Percentiles rank a stretch among this genome's conserved stretches.
Conservation (phyloP, 2,329 filamentous ascomycete genomes). For the Aureobasidium sp. region DNA sequence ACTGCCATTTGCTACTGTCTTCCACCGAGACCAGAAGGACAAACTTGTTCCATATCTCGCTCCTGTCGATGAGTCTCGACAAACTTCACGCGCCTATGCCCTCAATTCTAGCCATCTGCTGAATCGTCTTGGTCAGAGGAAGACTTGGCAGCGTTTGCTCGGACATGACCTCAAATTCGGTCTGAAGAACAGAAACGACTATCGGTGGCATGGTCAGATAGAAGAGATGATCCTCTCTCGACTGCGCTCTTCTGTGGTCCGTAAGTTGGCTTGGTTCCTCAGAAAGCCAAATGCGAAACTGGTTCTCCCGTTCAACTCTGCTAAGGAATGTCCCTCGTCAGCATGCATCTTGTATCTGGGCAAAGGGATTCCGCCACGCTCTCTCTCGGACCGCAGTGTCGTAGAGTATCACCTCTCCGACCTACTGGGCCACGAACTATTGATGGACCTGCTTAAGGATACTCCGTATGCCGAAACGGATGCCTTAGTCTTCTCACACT, state of each 20-base stretch:
- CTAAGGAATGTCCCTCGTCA: background rate
- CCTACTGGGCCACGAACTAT: background rate
- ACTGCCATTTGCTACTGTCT: constrained; percentile 52
- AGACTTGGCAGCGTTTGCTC: constrained; percentile 15
- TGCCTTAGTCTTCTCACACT: background rate
- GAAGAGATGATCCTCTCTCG: constrained; percentile 44
- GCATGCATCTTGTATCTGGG: background rate
- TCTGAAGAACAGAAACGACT: constrained; percentile 12
- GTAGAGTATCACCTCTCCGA: background rate
- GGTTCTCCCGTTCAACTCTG: background rate
- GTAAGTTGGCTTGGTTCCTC: constrained; percentile 38
- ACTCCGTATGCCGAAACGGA: background rate
- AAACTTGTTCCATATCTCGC: constrained; percentile 50
- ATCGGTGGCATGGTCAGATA: constrained; percentile 46
- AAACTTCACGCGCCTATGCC: constrained; percentile 19
- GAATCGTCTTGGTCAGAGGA: constrained; percentile 35
- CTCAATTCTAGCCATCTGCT: constrained; percentile 18
- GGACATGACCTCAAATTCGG: constrained; percentile 17
- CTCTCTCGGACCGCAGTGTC: background rate
- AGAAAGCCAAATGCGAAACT: background rate
- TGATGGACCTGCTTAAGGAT: background rate
- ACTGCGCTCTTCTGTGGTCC: constrained; percentile 43
- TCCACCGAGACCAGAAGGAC: constrained; percentile 25
- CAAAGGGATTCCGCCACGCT: background rate
- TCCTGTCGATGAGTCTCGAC: background rate